Conservation (phyloP, 2,329 filamentous ascomycete species). For the Cytospora chrysosperma region DNA sequence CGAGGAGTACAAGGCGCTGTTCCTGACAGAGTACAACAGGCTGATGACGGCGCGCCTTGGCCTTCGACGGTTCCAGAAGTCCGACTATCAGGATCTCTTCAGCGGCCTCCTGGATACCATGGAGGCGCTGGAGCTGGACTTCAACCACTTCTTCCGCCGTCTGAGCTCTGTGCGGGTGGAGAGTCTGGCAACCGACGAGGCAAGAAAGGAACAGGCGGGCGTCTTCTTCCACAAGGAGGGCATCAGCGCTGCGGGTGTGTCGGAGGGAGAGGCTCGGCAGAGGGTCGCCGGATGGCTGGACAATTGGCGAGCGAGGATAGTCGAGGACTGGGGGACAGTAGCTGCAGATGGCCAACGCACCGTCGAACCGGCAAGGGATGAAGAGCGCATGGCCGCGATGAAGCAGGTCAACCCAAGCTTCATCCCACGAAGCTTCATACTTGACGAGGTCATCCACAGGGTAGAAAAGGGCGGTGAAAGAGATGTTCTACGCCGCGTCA, state of each 20-base stretch:
- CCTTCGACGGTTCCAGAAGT: constrained; percentile 64
- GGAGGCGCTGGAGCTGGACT: constrained; percentile 82
- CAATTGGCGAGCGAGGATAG: constrained; percentile 69
- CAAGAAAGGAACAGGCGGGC: constrained; percentile 62
- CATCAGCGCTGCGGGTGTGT: constrained; percentile 52
- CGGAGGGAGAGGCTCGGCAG: constrained; percentile 62
- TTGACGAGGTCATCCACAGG: constrained; percentile 87
- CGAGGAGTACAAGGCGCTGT: constrained; percentile 86
- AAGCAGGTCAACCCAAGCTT: constrained; percentile 90
- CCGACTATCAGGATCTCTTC: constrained; percentile 78
- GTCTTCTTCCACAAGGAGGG: constrained; percentile 81
- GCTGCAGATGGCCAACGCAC: constrained; percentile 37
- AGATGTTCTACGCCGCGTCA: constrained; percentile 71
- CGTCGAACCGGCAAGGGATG: constrained; percentile 46
- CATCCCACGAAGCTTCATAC: constrained; percentile 82
- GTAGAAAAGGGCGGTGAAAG: constrained; percentile 84
- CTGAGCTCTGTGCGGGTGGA: constrained; percentile 63
- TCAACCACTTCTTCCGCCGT: constrained; percentile 88
- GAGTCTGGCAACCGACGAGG: constrained; percentile 64
- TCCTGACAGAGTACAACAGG: constrained; percentile 84
- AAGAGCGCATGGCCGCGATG: constrained; percentile 70
- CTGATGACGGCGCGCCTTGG: constrained; percentile 81
- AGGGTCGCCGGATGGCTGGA: constrained; percentile 77
- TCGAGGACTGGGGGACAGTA: constrained; percentile 70
- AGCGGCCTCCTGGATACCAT: constrained; percentile 80